phyloP scores from a whole-genome alignment of 331 rosid genomes.

The Pyrus hybrid region DNA sequence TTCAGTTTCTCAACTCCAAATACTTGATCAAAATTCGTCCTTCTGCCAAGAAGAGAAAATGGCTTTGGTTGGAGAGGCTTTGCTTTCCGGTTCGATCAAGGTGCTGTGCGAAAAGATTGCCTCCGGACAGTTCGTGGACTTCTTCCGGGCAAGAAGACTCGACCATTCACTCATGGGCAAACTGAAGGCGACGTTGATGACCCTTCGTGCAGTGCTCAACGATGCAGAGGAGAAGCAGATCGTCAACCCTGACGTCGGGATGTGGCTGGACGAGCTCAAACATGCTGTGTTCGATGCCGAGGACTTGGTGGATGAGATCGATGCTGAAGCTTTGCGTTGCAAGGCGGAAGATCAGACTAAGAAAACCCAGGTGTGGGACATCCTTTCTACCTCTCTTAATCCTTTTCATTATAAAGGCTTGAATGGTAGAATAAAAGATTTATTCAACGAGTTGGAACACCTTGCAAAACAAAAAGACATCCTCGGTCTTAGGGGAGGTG shows the following conservation, averaged over 20 bases:
- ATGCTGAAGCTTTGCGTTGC: neutral
- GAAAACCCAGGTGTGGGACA: neutral
- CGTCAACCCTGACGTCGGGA: slow-evolving; percentile 1
- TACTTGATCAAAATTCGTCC: no score
- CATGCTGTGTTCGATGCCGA: slow-evolving; percentile 10
- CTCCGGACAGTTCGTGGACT: no score
- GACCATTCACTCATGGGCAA: no score
- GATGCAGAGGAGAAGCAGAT: slow-evolving; percentile 27
- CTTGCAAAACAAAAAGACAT: neutral
- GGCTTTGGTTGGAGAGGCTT: no score
- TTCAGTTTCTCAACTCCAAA: no score
- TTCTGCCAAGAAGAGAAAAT: no score
- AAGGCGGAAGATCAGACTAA: slow-evolving; percentile 1
- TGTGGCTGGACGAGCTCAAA: neutral
- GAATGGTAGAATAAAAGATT: neutral
- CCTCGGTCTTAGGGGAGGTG: slow-evolving; percentile 6
- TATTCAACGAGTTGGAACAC: slow-evolving; percentile 9
- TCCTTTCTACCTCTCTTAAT: neutral
- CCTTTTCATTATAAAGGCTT: neutral
- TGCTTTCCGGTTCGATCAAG: neutral
- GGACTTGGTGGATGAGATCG: slow-evolving; percentile 13
- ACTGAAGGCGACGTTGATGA: no score
- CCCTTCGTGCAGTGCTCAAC: neutral
- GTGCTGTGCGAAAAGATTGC: no score
- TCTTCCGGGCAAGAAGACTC: no score